Conservation (phyloP, 768 basidiomycete genomes). For the Naganishia randhawae region DNA sequence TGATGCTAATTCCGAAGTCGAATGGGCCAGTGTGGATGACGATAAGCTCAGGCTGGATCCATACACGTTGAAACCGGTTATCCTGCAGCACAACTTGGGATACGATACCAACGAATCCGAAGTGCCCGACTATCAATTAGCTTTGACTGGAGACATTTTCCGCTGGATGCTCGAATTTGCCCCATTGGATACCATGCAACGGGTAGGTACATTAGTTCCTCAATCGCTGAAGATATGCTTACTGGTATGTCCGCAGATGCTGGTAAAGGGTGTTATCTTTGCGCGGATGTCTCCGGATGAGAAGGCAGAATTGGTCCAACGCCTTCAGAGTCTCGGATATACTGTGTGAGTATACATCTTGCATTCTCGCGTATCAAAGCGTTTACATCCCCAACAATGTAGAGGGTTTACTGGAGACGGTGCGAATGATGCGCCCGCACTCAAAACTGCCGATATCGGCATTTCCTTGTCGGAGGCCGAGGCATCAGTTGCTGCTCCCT, state of each 20-base stretch:
- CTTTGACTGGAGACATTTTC: slow-evolving; percentile 91
- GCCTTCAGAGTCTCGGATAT: slow-evolving; percentile 86
- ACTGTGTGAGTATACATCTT: slow-evolving; percentile 57
- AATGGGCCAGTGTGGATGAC: slow-evolving; percentile 93
- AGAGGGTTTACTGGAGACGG: slow-evolving; percentile 94
- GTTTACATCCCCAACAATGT: neutral
- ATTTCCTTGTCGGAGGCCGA: slow-evolving; percentile 95
- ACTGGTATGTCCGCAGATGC: slow-evolving; percentile 63
- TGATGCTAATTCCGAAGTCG: slow-evolving; percentile 58
- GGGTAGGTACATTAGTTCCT: slow-evolving; percentile 57
- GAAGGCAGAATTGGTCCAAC: slow-evolving; percentile 96
- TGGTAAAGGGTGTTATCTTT: slow-evolving; percentile 92
- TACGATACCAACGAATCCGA: slow-evolving; percentile 67
- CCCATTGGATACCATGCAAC: slow-evolving; percentile 85
- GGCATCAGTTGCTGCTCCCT: slow-evolving; percentile 96
- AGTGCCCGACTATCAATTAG: slow-evolving; percentile 83
- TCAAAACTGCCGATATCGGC: slow-evolving; percentile 97
- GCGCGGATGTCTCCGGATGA: slow-evolving; percentile 99
- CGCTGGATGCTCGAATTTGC: slow-evolving; percentile 97
- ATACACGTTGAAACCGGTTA: slow-evolving; percentile 77
- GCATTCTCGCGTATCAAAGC: neutral
- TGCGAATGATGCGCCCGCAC: slow-evolving; percentile 95
- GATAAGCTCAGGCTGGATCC: slow-evolving; percentile 74
- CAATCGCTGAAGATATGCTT: neutral
- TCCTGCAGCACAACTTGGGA: slow-evolving; percentile 58